Evolutionary conservation across 129 eudicot species (phyloP).

Genomic region (Saussurea involucrata): DNA sequence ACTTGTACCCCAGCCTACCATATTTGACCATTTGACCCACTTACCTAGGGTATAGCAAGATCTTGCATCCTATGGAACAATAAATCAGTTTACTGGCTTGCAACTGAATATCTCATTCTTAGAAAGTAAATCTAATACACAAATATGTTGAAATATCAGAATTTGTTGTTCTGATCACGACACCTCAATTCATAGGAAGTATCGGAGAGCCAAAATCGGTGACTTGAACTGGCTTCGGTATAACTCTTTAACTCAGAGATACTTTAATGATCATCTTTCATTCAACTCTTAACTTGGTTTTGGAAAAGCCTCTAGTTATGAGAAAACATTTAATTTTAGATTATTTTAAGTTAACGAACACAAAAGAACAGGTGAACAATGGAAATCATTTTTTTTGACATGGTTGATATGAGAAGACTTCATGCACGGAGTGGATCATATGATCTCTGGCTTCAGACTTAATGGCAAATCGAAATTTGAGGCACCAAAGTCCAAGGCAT

Average conservation of each 20-base stretch:
- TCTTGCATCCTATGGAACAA: background rate
- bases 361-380: background rate
- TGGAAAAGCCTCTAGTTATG: background rate
- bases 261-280: background rate
- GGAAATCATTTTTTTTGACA: background rate
- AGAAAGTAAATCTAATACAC: background rate
- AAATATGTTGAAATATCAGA: background rate
- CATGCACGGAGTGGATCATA: background rate
- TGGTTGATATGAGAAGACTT: background rate
- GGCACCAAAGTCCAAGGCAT: background rate
- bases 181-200: background rate
- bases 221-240: background rate
- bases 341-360: background rate
- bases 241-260: background rate
- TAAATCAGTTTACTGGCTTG: background rate
- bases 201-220: background rate
- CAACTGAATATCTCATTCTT: background rate
- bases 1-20: too few relatives aligned
- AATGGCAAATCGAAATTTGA: background rate
- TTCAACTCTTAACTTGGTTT: background rate
- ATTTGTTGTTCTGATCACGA: background rate
- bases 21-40: too few relatives aligned
- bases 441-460: background rate
- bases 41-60: too few relatives aligned
- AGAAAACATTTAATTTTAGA: background rate